Evolutionary conservation across 2,329 filamentous ascomycete genomes (phyloP).

Genomic region (Scleromitrula shiraiana): DNA sequence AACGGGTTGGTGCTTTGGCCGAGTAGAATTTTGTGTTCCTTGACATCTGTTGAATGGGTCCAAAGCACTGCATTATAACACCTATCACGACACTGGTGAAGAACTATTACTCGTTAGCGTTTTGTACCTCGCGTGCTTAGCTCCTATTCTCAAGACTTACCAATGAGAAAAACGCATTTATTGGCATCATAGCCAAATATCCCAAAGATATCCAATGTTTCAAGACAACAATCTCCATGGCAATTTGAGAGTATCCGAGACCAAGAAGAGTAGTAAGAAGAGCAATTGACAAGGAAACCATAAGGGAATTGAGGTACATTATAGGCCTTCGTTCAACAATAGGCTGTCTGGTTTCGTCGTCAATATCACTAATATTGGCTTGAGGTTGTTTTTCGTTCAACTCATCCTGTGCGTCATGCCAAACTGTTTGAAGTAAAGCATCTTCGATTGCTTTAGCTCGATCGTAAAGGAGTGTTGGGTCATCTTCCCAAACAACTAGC

Average conservation of each 20-base stretch:
- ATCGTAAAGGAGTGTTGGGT: constrained; percentile 60
- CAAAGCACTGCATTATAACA: constrained; percentile 66
- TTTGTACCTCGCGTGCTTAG: not conserved
- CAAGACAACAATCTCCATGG: constrained; percentile 61
- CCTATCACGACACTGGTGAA: constrained; percentile 72
- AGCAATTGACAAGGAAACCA: constrained; percentile 58
- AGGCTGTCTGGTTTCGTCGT: constrained; percentile 63
- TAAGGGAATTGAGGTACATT: constrained; percentile 60
- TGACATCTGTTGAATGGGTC: constrained; percentile 64
- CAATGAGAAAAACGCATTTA: constrained; percentile 74
- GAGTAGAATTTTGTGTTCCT: constrained; percentile 79
- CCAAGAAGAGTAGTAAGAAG: constrained; percentile 60
- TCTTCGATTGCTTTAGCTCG: constrained; percentile 66
- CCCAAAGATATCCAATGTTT: constrained; percentile 53
- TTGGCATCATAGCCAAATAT: constrained; percentile 56
- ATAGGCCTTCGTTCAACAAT: constrained; percentile 57
- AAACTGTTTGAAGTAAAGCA: constrained; percentile 70
- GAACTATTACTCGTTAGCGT: constrained; percentile 36
- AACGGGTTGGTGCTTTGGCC: constrained; percentile 55
- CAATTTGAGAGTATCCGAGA: constrained; percentile 61
- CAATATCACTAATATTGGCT: constrained; percentile 49
- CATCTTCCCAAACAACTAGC: constrained; percentile 76
- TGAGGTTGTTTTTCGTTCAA: constrained; percentile 43
- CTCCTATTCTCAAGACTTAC: too few relatives aligned
- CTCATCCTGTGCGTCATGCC: constrained; percentile 52